Evolutionary conservation across 176 grass and related monocot genomes (phyloP), one percentile per base, ranked within the genome.

Genomic region (Musa schizocarpa): DNA sequence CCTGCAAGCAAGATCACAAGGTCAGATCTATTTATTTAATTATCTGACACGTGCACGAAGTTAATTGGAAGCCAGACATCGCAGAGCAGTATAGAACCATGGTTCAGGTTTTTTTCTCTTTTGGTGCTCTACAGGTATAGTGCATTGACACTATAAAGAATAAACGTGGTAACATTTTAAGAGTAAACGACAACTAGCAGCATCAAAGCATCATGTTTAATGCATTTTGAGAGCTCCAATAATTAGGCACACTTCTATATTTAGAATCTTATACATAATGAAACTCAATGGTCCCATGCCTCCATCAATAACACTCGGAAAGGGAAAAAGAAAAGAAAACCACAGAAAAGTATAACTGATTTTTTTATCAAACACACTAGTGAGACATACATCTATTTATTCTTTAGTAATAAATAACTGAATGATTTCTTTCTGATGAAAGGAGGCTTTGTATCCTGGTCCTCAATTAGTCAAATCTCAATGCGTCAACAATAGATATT

Each of bases 1-100:
- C 56, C 95, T 99, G 78, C 69, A 73, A 61, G 80, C 13, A 73
- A 74, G 81, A 17, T 64, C 17, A 20, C 17, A 73, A 54, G 13
- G 61, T 13, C 68, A 82, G 19, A 57, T 27, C 16, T 34, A 5
- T 43, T 43, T 43, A 43, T 43, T 43, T 43, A 19, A 14, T 26
- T 49, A 70, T 51, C 68, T 48, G 20, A n/a, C 7, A 70, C 1
- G 8, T 8, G 20, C 19, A 70, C 22, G 63, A 65, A 65, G 11
- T 22, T 62, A 27, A 12, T 29, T 23, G 34, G 34, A 43, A 65
- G 26, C 26, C 12, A 12, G 23, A 65, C 8, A 65, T 14, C 24
- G 11, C 9, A 27, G 24, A 65, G 63, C 6, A 26, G 63, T 65
- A 27, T 26, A 12, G 63, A 12, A 13, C 22, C 26, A 12, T 62